A percentile compares a stretch with the other conserved stretches of the same genome.
phyloP scores from a whole-genome alignment of 495 filamentous ascomycete genomes.

The Aspergillus campestris region DNA sequence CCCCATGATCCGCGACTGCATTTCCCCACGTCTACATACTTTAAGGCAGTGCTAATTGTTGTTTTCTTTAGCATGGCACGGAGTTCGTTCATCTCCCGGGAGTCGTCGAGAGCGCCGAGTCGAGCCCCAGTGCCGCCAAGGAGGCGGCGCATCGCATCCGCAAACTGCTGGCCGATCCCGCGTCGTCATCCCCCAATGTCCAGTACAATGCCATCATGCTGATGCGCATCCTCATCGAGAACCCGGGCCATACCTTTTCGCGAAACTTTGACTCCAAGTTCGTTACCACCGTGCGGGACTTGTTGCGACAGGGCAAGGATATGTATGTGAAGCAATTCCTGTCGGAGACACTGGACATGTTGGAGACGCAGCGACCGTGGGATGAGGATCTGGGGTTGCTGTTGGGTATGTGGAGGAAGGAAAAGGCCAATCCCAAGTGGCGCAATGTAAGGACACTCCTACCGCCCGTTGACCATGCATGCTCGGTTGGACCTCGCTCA shows the following conservation, averaged over 20 bases:
- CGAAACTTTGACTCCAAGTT: slow-evolving; percentile 80
- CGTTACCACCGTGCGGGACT: slow-evolving; percentile 60
- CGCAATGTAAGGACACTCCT: background rate
- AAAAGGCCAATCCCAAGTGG: slow-evolving; percentile 47
- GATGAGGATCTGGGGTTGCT: slow-evolving; percentile 64
- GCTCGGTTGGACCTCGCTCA: too few species aligned
- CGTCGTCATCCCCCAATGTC: slow-evolving; percentile 50
- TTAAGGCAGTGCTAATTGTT: background rate
- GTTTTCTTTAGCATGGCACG: slow-evolving; percentile 47
- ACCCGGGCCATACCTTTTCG: slow-evolving; percentile 84
- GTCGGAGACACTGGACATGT: slow-evolving; percentile 69
- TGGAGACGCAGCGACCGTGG: slow-evolving; percentile 57
- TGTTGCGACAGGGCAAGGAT: slow-evolving; percentile 65
- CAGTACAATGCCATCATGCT: slow-evolving; percentile 99
- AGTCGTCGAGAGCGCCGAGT: slow-evolving; percentile 93
- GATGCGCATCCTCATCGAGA: slow-evolving; percentile 82
- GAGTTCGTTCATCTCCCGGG: slow-evolving; percentile 89
- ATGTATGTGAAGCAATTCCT: slow-evolving; percentile 73
- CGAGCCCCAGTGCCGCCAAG: slow-evolving; percentile 73
- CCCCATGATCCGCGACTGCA: too few species aligned
- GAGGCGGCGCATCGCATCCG: slow-evolving; percentile 70
- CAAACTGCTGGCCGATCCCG: slow-evolving; percentile 68
- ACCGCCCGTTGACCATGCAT: background rate
- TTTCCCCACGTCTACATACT: too few species aligned
- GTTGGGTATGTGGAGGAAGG: slow-evolving; percentile 81